phyloP scores from a whole-genome alignment of 1,139 yeast genomes.

The Yamadazyma spencermartinsiae region DNA sequence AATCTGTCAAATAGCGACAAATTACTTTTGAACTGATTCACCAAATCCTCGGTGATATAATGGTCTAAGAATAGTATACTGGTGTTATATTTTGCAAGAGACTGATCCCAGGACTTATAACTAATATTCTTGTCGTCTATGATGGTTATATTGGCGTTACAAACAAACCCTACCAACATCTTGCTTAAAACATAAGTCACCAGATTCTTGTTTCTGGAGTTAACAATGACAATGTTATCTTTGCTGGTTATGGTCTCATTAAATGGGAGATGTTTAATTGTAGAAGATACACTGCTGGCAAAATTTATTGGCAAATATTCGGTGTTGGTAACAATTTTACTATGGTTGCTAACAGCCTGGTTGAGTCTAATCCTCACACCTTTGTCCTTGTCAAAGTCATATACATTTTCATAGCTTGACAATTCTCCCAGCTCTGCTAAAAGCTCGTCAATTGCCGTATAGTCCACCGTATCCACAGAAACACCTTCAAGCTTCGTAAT shows the following conservation, averaged over 20 bases:
- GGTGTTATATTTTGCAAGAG: slow-evolving; percentile 19
- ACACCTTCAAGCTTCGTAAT: slow-evolving; percentile 4
- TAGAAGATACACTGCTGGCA: slow-evolving; percentile 63
- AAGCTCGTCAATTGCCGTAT: slow-evolving; percentile 2
- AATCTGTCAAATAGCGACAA: slow-evolving; percentile 18
- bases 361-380: slow-evolving; percentile 37
- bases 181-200: slow-evolving; percentile 30
- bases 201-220: slow-evolving; percentile 14
- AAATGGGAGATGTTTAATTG: slow-evolving; percentile 58
- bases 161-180: slow-evolving; percentile 30
- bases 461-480: slow-evolving; percentile 1
- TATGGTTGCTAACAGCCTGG: slow-evolving; percentile 17
- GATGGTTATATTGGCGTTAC: slow-evolving; percentile 22
- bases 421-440: slow-evolving; percentile 4
- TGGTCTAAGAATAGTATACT: slow-evolving; percentile 23
- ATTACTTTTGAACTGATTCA: slow-evolving; percentile 5
- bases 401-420: slow-evolving; percentile 27
- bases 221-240: slow-evolving; percentile 48
- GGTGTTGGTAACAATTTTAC: slow-evolving; percentile 23
- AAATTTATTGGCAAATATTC: slow-evolving; percentile 61
- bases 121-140: slow-evolving; percentile 13
- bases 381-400: slow-evolving; percentile 35
- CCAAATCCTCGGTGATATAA: slow-evolving; percentile 6
- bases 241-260: slow-evolving; percentile 35
- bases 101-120: slow-evolving; percentile 12